phyloP scores from a whole-genome alignment of 495 filamentous ascomycete genomes.

The Schizothecium vesticola region DNA sequence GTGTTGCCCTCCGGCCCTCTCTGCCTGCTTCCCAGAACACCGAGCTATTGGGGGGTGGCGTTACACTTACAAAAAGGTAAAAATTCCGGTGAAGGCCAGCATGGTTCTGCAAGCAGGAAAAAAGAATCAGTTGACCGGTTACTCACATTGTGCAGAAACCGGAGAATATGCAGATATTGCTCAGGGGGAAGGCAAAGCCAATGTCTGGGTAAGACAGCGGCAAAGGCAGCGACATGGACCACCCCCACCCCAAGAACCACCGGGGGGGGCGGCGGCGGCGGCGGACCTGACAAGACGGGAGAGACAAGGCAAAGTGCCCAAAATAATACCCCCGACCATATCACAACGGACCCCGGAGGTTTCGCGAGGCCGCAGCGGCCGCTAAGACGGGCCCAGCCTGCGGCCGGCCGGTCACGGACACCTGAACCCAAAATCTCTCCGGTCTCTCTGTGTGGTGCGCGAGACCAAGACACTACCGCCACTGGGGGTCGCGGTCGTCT shows the following conservation, averaged over 20 bases:
- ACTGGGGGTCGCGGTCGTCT: neutral
- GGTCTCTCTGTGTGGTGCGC: neutral
- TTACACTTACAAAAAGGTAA: constrained; percentile 69
- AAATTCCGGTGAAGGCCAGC: constrained; percentile 77
- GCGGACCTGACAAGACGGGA: constrained; percentile 17
- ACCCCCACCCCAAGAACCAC: neutral
- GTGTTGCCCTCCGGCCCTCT: neutral
- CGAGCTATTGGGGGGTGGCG: neutral
- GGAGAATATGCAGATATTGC: constrained; percentile 7
- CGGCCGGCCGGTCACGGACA: neutral
- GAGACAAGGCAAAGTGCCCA: neutral
- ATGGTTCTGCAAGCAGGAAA: constrained; percentile 51
- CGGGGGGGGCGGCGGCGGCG: neutral
- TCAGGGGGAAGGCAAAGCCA: neutral
- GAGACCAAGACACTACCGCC: neutral
- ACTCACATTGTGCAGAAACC: neutral
- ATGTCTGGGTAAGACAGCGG: neutral
- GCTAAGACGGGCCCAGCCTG: neutral
- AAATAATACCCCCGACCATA: neutral
- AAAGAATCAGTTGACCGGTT: constrained; percentile 3
- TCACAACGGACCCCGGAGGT: neutral
- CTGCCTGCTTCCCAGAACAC: neutral
- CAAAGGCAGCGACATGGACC: neutral
- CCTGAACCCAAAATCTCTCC: neutral
- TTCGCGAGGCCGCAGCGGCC: constrained; percentile 2